Percentiles rank a stretch among this genome's conserved stretches.
phyloP scores from a whole-genome alignment of 1,139 yeast genomes.

The Saccharomyces hybrid region DNA sequence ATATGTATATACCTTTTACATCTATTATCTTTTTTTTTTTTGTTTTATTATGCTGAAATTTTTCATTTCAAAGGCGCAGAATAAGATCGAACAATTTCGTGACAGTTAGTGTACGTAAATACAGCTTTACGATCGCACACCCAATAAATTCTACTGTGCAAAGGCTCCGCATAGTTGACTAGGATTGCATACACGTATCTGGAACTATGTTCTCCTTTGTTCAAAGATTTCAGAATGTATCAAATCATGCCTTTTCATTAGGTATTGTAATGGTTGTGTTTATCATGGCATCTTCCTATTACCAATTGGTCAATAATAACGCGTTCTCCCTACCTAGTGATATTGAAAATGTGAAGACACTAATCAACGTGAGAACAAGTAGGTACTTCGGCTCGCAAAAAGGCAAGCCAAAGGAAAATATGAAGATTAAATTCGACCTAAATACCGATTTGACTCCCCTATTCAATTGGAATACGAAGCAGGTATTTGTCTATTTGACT shows the following conservation, averaged over 20 bases:
- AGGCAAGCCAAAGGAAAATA: conserved; percentile 73
- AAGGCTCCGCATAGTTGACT: neutral
- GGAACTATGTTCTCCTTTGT: conserved; percentile 37
- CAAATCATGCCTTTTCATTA: conserved; percentile 51
- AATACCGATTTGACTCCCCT: conserved; percentile 61
- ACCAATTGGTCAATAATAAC: conserved; percentile 41
- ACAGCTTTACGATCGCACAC: neutral
- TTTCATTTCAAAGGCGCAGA: neutral
- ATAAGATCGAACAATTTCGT: neutral
- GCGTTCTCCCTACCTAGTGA: conserved; percentile 43
- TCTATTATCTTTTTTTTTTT: neutral
- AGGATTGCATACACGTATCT: neutral
- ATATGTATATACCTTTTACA: neutral
- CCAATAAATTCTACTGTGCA: neutral
- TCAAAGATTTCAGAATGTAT: conserved; percentile 46
- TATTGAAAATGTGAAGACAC: conserved; percentile 36
- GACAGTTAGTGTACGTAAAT: neutral
- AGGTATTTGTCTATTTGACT: conserved; percentile 79
- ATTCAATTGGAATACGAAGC: conserved; percentile 96
- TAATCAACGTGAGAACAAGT: conserved; percentile 47
- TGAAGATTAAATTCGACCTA: conserved; percentile 64
- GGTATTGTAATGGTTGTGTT: conserved; percentile 41
- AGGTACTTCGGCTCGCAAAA: conserved; percentile 66
- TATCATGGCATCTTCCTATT: conserved; percentile 42
- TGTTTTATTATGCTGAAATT: neutral